Conservation (phyloP, 2,329 filamentous ascomycete genomes). For the Pezicula neosporulosa region DNA sequence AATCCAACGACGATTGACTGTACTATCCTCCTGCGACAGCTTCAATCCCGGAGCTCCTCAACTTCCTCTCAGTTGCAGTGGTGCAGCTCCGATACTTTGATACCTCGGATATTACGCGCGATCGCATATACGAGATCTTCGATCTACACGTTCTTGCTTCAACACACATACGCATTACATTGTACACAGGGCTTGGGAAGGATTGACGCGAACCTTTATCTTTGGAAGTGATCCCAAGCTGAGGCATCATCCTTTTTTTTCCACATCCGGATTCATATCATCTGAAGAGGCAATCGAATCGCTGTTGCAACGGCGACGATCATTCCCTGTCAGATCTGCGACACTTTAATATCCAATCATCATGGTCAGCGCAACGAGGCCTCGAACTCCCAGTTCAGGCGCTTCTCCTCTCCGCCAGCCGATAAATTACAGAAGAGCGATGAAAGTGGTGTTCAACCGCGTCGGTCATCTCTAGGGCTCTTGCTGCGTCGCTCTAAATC, state of each 20-base stretch:
- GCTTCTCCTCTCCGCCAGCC: conserved; percentile 28
- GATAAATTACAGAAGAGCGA: conserved; percentile 31
- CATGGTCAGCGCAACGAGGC: conserved; percentile 30
- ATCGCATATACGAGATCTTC: too few relatives aligned
- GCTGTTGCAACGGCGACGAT: background rate
- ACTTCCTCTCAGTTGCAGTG: too few relatives aligned
- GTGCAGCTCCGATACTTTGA: too few relatives aligned
- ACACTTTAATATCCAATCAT: conserved; percentile 2
- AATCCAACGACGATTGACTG: background rate
- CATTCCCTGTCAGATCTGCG: conserved; percentile 4
- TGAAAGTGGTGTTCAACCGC: conserved; percentile 28
- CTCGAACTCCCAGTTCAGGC: conserved; percentile 31
- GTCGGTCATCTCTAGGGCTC: conserved; percentile 50
- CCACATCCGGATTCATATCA: background rate
- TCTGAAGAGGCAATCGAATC: background rate
- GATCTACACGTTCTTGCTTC: too few relatives aligned
- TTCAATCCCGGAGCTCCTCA: too few relatives aligned
- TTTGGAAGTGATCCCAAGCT: too few relatives aligned
- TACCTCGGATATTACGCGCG: too few relatives aligned
- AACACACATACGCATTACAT: too few relatives aligned
- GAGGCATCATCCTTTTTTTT: too few relatives aligned
- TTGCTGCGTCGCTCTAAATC: conserved; percentile 68
- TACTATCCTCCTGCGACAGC: background rate
- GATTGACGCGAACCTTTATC: too few relatives aligned
- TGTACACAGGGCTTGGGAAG: too few relatives aligned